These are phyloP conservation scores for Echinosophora koreensis DNA, from an alignment of 306 rosid species.

Conservation along the genomic window DNA sequence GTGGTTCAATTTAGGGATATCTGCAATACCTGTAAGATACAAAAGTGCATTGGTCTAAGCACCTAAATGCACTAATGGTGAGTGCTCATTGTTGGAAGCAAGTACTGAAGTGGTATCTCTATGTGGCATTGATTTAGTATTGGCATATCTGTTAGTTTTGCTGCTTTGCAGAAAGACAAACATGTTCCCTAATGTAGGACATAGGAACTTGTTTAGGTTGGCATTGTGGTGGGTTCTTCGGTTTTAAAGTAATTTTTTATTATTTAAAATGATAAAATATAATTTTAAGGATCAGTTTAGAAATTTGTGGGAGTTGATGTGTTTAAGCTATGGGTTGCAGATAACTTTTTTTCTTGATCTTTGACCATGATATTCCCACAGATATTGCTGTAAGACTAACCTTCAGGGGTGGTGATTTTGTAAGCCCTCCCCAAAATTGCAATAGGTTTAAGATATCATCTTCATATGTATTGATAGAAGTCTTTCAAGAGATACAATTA, in stretches of 20 bases:
- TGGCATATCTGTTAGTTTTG: background rate
- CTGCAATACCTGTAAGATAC: slow-evolving; percentile 28
- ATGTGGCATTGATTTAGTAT: background rate
- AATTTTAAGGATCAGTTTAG: slow-evolving; percentile 31
- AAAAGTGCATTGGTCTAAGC: slow-evolving; percentile 16
- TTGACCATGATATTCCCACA: background rate
- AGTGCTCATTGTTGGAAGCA: slow-evolving; percentile 22
- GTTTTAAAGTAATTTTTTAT: slow-evolving; percentile 28
- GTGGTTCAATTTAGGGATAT: slow-evolving; percentile 27
- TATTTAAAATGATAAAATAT: slow-evolving; percentile 8
- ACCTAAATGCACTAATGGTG: background rate
- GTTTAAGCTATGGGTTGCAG: slow-evolving; percentile 20
- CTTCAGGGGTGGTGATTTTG: background rate
- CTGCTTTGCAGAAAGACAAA: background rate
- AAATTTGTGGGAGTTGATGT: slow-evolving; percentile 8
- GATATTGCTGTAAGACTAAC: background rate
- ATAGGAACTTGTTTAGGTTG: slow-evolving; percentile 16
- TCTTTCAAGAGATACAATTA: slow-evolving; percentile 17
- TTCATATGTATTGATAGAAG: slow-evolving; percentile 15
- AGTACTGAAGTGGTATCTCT: slow-evolving; percentile 26
- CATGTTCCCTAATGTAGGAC: slow-evolving; percentile 8
- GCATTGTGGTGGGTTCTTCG: slow-evolving; percentile 19
- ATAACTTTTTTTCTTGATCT: background rate
- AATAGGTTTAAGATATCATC: slow-evolving; percentile 23
- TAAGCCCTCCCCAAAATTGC: background rate